Conservation (phyloP, 805 yeast species). For the Ogataea nakhonphanomensis region DNA sequence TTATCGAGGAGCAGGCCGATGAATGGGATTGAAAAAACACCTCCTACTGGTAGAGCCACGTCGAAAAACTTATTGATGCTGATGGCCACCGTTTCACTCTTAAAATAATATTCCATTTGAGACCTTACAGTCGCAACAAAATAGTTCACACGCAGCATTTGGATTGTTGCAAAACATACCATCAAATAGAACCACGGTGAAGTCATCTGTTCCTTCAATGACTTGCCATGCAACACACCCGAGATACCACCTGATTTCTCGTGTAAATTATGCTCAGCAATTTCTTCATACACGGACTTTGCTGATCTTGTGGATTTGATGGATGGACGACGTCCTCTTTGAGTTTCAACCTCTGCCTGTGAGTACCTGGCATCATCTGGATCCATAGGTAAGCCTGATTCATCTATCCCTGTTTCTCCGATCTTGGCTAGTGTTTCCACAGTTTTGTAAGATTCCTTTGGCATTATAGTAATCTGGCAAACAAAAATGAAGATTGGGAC, state of each 20-base stretch:
- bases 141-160: constrained; percentile 89
- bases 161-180: constrained; percentile 76
- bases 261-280: constrained; percentile 54
- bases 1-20: constrained; percentile 80
- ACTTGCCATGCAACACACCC: constrained; percentile 71
- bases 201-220: constrained; percentile 36
- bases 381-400: constrained; percentile 56
- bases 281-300: constrained; percentile 64
- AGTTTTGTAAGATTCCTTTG: constrained; percentile 69
- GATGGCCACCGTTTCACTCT: constrained; percentile 47
- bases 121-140: constrained; percentile 86
- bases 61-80: constrained; percentile 74
- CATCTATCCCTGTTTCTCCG: constrained; percentile 71
- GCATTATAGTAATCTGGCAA: constrained; percentile 81
- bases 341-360: constrained; percentile 16
- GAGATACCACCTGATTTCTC: constrained; percentile 63
- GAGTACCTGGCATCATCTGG: constrained; percentile 39
- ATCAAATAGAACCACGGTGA: constrained; percentile 77
- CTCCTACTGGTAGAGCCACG: constrained; percentile 84
- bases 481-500: constrained; percentile 76
- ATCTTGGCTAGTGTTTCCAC: constrained; percentile 64
- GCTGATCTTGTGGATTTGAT: constrained; percentile 25
- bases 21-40: constrained; percentile 80
- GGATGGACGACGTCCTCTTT: constrained; percentile 34
- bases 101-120: constrained; percentile 73